A percentile compares a stretch with the other conserved stretches of the same genome.
Evolutionary conservation across 169 alveolate species (phyloP).

Genomic region (Toxoplasma gondii): DNA sequence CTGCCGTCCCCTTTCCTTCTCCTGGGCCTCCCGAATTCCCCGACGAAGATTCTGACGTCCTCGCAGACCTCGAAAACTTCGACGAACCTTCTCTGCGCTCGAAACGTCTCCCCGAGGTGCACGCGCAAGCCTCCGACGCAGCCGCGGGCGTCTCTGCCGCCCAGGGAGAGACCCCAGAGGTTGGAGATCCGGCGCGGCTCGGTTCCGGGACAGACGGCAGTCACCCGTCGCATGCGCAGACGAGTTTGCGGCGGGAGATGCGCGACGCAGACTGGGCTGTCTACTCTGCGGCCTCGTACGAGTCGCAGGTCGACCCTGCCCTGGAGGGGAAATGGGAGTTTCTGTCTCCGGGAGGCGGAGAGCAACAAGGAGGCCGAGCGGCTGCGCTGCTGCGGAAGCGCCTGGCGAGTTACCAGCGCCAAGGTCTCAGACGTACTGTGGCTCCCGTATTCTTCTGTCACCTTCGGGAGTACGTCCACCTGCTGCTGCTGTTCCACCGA

Average conservation of each 20-base stretch:
- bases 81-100: not conserved
- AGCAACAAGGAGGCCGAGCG: not conserved
- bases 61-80: not conserved
- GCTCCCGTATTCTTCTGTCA: slow-evolving; percentile 75
- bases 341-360: not conserved
- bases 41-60: not conserved
- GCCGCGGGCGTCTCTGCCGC: not conserved
- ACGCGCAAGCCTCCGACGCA: not conserved
- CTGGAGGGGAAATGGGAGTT: slow-evolving; percentile 56
- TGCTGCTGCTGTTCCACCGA: slow-evolving; percentile 71
- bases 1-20: not conserved
- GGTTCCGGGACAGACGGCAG: not conserved
- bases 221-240: not conserved
- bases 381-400: slow-evolving; percentile 32
- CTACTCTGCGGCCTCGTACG: slow-evolving; percentile 46
- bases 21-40: not conserved
- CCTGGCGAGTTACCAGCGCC: slow-evolving; percentile 51
- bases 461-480: slow-evolving; percentile 73
- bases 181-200: not conserved
- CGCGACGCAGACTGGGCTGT: slow-evolving; percentile 57
- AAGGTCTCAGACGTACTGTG: slow-evolving; percentile 75
- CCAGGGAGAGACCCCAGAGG: not conserved
- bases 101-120: not conserved
- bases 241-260: not conserved
- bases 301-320: slow-evolving; percentile 40